A percentile compares a stretch with the other conserved stretches of the same genome.
Conservation (phyloP, 345 rosid genomes). For the Physaria fendleri region DNA sequence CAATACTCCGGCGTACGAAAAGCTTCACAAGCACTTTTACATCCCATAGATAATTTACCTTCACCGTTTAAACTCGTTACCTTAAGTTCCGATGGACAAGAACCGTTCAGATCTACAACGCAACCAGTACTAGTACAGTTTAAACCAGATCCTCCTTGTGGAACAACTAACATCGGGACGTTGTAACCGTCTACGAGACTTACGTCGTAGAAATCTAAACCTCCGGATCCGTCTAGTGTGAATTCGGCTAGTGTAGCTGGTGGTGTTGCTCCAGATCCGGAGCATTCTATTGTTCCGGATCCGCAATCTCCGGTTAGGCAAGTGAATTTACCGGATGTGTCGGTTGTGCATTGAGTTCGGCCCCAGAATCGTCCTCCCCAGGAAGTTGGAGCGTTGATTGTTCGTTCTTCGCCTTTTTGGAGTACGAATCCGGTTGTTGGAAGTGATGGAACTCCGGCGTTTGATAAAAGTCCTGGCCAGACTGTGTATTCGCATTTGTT, state of each 20-base stretch:
- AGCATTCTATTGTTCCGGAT: conserved; percentile 62
- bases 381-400: conserved; percentile 56
- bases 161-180: conserved; percentile 70
- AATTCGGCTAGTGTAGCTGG: conserved; percentile 88
- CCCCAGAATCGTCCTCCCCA: conserved; percentile 99
- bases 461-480: conserved; percentile 86
- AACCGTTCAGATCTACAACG: conserved; percentile 56
- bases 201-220: conserved; percentile 71
- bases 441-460: conserved; percentile 61
- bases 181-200: conserved; percentile 97
- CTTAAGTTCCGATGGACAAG: conserved; percentile 76
- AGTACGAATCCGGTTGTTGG: conserved; percentile 80
- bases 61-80: conserved; percentile 42
- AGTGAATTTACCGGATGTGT: conserved; percentile 50
- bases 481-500: conserved; percentile 75
- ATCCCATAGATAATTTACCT: conserved; percentile 41
- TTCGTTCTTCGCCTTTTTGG: conserved; percentile 48
- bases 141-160: conserved; percentile 66
- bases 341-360: conserved; percentile 64
- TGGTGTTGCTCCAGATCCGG: conserved; percentile 67
- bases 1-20: conserved; percentile 73
- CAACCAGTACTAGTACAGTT: conserved; percentile 79
- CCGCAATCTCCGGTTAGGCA: conserved; percentile 91
- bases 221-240: conserved; percentile 67
- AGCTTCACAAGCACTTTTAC: conserved; percentile 92